phyloP scores from a whole-genome alignment of 805 yeast species.

The Starmerella sp. region DNA sequence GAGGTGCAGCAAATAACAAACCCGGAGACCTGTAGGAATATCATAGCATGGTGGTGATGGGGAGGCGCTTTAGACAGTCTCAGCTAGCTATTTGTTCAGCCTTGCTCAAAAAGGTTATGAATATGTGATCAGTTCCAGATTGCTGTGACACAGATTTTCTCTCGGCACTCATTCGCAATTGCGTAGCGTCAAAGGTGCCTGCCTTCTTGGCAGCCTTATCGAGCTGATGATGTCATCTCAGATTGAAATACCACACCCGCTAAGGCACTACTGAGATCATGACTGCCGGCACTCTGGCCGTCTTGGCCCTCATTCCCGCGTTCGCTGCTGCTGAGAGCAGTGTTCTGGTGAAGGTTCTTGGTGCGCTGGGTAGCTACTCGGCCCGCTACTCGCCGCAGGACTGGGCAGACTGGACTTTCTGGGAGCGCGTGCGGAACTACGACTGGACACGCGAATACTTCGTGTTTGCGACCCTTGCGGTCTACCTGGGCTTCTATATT shows the following conservation, averaged over 20 bases:
- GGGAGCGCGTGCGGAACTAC: constrained; percentile 46
- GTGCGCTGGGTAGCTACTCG: not conserved
- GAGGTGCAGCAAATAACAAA: too few species aligned
- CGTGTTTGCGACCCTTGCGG: constrained; percentile 41
- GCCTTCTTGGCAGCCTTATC: not conserved
- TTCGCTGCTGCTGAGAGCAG: not conserved
- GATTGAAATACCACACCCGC: not conserved
- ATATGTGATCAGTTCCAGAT: too few species aligned
- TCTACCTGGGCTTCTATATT: constrained; percentile 41
- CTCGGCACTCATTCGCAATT: too few species aligned
- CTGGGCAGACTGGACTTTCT: constrained; percentile 45
- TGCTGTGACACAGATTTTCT: too few species aligned
- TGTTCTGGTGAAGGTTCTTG: not conserved
- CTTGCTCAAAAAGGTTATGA: too few species aligned
- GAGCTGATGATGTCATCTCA: not conserved
- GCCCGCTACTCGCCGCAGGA: constrained; percentile 28
- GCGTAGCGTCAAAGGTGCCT: too few species aligned
- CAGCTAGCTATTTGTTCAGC: too few species aligned
- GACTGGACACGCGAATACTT: constrained; percentile 69
- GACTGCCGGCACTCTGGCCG: not conserved
- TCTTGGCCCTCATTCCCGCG: not conserved
- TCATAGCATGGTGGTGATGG: too few species aligned
- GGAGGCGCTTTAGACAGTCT: too few species aligned
- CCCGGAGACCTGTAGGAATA: too few species aligned
- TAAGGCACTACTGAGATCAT: not conserved